phyloP scores from a whole-genome alignment of 306 rosid species.

The Adenanthera pavonina region DNA sequence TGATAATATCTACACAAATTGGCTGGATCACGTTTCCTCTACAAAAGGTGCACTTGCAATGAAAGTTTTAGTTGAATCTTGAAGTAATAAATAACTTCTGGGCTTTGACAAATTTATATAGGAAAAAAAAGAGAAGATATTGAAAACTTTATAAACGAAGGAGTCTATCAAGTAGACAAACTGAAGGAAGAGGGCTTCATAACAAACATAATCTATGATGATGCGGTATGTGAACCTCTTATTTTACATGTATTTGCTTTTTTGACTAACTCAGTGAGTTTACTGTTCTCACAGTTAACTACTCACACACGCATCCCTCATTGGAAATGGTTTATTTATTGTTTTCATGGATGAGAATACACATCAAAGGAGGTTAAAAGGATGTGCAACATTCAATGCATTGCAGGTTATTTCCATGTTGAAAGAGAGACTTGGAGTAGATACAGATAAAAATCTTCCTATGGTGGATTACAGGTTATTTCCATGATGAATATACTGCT shows the following conservation, averaged over 20 bases:
- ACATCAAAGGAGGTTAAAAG: slow-evolving; percentile 1
- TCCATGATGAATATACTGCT: neutral
- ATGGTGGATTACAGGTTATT: slow-evolving; percentile 72
- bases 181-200: slow-evolving; percentile 91
- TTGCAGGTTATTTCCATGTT: slow-evolving; percentile 77
- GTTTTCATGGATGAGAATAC: slow-evolving; percentile 27
- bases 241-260: slow-evolving; percentile 30
- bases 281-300: slow-evolving; percentile 9
- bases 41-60: slow-evolving; percentile 68
- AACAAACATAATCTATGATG: slow-evolving; percentile 81
- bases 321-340: slow-evolving; percentile 19
- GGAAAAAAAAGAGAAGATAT: slow-evolving; percentile 80
- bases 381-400: slow-evolving; percentile 38
- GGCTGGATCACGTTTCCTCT: slow-evolving; percentile 87
- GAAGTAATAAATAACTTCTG: slow-evolving; percentile 34
- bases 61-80: slow-evolving; percentile 41
- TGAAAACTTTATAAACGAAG: slow-evolving; percentile 80
- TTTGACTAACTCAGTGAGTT: slow-evolving; percentile 21
- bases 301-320: slow-evolving; percentile 5
- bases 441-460: slow-evolving; percentile 60
- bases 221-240: slow-evolving; percentile 67
- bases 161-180: slow-evolving; percentile 79
- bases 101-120: slow-evolving; percentile 42
- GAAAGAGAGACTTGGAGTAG: slow-evolving; percentile 74
- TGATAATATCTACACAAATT: slow-evolving; percentile 82